Percentiles rank a stretch among this genome's conserved stretches.
phyloP scores from a whole-genome alignment of 2,329 filamentous ascomycete species.

The Helminthosporium solani region DNA sequence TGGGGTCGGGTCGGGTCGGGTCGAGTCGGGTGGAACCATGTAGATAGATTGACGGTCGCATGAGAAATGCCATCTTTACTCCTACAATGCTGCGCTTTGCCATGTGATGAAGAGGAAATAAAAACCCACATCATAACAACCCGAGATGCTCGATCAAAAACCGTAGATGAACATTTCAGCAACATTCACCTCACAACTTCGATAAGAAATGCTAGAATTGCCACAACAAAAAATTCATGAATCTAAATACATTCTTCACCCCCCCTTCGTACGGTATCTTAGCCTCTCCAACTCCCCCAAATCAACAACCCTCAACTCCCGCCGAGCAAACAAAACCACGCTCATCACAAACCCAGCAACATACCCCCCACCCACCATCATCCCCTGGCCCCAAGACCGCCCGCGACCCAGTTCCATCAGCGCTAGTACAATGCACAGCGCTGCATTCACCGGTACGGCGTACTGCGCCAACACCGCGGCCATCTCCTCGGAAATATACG shows the following conservation, averaged over 20 bases:
- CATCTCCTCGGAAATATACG: conserved; percentile 21
- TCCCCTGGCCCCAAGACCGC: conserved; percentile 25
- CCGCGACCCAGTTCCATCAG: conserved; percentile 36
- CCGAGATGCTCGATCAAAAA: too few species aligned
- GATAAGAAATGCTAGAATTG: too few species aligned
- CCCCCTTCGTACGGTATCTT: conserved; percentile 66
- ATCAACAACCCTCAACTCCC: conserved; percentile 68
- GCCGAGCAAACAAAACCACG: conserved; percentile 62
- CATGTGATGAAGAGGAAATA: too few species aligned
- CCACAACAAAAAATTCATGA: too few species aligned
- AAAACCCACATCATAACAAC: too few species aligned
- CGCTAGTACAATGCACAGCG: conserved; percentile 55
- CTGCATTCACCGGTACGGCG: conserved; percentile 62
- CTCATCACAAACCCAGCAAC: conserved; percentile 57
- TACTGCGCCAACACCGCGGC: conserved; percentile 57
- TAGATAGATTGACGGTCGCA: not conserved
- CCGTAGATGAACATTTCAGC: too few species aligned
- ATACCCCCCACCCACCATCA: conserved; percentile 40
- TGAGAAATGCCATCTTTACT: not conserved
- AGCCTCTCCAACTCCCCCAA: conserved; percentile 64
- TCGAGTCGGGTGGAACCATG: not conserved
- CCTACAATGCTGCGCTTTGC: too few species aligned
- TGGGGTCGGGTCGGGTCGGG: too few species aligned
- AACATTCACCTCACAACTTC: too few species aligned
- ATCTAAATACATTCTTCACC: not conserved